These are phyloP conservation scores for Ilyonectria destructans DNA, from an alignment of 2,329 filamentous ascomycete genomes.

Conservation along the genomic window DNA sequence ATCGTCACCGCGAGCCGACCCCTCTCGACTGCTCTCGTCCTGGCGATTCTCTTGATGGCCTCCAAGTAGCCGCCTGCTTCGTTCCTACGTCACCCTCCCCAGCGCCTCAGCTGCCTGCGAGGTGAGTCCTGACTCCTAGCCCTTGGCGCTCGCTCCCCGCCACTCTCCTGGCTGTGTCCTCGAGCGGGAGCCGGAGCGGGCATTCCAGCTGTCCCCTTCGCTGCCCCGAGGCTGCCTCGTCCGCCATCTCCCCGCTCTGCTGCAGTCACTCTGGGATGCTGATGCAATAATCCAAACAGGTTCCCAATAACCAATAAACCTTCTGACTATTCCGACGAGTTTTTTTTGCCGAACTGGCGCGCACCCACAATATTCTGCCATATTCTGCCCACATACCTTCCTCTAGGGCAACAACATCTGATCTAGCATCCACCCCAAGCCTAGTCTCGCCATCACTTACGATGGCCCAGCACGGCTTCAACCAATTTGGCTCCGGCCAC, in stretches of 20 bases:
- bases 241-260: constrained; percentile 36
- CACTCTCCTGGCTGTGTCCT: constrained; percentile 41
- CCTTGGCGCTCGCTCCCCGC: constrained; percentile 36
- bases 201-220: constrained; percentile 46
- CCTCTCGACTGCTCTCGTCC: constrained; percentile 9
- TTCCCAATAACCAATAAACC: constrained; percentile 22
- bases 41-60: constrained; percentile 43
- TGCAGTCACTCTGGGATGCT: constrained; percentile 36
- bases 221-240: constrained; percentile 33
- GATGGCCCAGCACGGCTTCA: constrained; percentile 73
- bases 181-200: constrained; percentile 33
- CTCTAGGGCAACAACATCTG: constrained; percentile 43
- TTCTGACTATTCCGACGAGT: constrained; percentile 36
- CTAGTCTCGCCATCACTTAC: constrained; percentile 37
- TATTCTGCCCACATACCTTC: constrained; percentile 44
- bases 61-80: constrained; percentile 37
- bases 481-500: constrained; percentile 69
- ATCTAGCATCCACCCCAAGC: constrained; percentile 32
- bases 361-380: constrained; percentile 47
- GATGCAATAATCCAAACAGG: constrained; percentile 41
- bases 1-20: constrained; percentile 15
- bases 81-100: constrained; percentile 18
- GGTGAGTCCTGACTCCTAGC: constrained; percentile 44
- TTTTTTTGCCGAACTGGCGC: constrained; percentile 41
- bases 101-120: constrained; percentile 39